Base-by-base conservation (phyloP, 2,329 filamentous ascomycete species). In the Podosphaera fusca region DNA sequence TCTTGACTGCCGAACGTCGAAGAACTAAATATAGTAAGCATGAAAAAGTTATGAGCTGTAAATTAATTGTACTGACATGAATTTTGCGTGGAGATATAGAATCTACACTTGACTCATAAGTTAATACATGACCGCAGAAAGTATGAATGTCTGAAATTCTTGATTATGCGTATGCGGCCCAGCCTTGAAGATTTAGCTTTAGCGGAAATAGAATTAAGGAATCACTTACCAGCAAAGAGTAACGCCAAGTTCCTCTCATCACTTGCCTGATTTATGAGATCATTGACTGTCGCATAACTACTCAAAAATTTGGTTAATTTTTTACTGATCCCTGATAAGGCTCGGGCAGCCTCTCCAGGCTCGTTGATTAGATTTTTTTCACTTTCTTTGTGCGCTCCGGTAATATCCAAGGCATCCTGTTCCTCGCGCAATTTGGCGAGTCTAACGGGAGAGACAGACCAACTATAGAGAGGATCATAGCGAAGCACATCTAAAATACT, bases 401-500 rank as follows among this genome's bases (percentile, higher is more conserved):
- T 34, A 4, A 53, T 3, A 36, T 35, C 50, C 21, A 38, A 21
- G n/a, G 31, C 33, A 29, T 53, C 50, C 34, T 81, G 73, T 7
- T 76, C 79, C 63, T 79, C 78, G 65, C 83, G 80, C 57, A 84
- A 69, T 64, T 81, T 82, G 46, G 79, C 78, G 58, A 83, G 70
- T 29, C 80, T 74, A 38, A 82, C 72, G 0, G 80, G 80, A 9
- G 86, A 92, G 57, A 95, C 82, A 40, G 87, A 90, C 92, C 92
- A 99, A 59, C 82, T 92, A 69, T 96, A 94, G 60, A 99, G 72
- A 0, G 92, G 94, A 74, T 99, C 92, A 70, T 95, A 96, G n/a
- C 94, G 84, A 59, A 99, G 73, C 30, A 98, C 94, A 66, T 98
- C 94, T 29, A 99, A 79, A 56, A 98, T 88, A 0, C 92, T 96